Conservation (phyloP, 2,329 filamentous ascomycete species). For the Microsporum canis region DNA sequence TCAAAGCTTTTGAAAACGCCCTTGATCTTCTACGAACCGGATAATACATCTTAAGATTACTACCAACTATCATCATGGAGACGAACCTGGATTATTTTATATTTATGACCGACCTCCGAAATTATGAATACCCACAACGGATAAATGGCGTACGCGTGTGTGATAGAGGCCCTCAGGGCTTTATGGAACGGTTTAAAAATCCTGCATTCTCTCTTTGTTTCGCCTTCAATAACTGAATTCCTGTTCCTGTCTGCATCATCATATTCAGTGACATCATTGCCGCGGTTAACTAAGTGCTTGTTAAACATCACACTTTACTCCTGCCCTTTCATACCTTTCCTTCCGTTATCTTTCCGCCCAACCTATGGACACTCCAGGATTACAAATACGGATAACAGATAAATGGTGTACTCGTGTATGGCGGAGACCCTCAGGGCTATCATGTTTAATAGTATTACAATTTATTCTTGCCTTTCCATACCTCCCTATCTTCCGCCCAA, state of each 20-base stretch:
- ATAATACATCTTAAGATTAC: background rate
- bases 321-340: no score
- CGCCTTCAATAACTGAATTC: no score
- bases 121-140: background rate
- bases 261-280: no score
- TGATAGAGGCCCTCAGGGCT: background rate
- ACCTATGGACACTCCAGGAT: no score
- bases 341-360: no score
- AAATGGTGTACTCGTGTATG: no score
- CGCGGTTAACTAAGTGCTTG: no score
- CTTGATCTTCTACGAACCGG: constrained; percentile 28
- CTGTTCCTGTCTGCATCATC: no score
- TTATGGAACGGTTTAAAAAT: background rate
- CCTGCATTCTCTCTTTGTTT: no score
- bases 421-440: no score
- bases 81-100: background rate
- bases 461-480: background rate
- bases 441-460: background rate
- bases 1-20: constrained; percentile 39
- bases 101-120: background rate
- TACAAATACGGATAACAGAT: no score
- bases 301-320: no score
- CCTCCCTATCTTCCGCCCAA: background rate
- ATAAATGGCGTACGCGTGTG: background rate
- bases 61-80: background rate